Percentiles rank a stretch among this genome's conserved stretches.
phyloP scores from a whole-genome alignment of 2,329 filamentous ascomycete species.

The Fusarium mundagurra region DNA sequence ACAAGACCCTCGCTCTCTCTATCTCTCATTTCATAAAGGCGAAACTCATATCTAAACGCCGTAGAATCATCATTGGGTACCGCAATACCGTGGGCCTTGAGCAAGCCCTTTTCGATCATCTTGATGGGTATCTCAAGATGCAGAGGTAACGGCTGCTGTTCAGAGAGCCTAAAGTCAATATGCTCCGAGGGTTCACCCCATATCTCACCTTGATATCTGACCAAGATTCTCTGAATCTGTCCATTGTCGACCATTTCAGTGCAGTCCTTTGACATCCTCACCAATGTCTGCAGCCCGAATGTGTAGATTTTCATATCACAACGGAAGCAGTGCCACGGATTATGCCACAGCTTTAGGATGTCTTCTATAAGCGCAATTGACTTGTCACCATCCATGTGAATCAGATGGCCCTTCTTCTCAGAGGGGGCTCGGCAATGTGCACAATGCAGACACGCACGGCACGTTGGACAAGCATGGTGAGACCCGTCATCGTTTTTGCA shows the following conservation, averaged over 20 bases:
- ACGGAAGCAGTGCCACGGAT: not conserved
- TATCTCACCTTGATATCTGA: not conserved
- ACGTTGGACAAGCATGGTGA: not conserved
- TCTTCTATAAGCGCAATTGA: not conserved
- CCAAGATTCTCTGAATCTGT: not conserved
- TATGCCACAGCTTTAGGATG: not conserved
- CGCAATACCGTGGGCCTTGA: not conserved
- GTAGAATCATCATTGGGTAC: not conserved
- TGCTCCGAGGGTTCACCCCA: not conserved
- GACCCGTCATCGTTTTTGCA: accelerated
- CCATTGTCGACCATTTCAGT: not conserved
- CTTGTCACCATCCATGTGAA: not conserved
- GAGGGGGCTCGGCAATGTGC: not conserved
- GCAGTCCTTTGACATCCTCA: not conserved
- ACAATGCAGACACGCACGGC: not conserved
- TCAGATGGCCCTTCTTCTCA: not conserved
- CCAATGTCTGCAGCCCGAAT: not conserved
- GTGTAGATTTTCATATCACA: not conserved
- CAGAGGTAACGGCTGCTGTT: not conserved
- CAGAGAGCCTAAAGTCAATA: accelerated
- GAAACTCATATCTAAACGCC: not conserved
- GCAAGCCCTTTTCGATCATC: not conserved
- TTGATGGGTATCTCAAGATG: not conserved
- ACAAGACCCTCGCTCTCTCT: not conserved
- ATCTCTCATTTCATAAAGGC: not conserved